Evolutionary conservation across 169 alveolate genomes (phyloP), one percentile per base, ranked within the genome.

Genomic region (Plasmodium ovale): DNA sequence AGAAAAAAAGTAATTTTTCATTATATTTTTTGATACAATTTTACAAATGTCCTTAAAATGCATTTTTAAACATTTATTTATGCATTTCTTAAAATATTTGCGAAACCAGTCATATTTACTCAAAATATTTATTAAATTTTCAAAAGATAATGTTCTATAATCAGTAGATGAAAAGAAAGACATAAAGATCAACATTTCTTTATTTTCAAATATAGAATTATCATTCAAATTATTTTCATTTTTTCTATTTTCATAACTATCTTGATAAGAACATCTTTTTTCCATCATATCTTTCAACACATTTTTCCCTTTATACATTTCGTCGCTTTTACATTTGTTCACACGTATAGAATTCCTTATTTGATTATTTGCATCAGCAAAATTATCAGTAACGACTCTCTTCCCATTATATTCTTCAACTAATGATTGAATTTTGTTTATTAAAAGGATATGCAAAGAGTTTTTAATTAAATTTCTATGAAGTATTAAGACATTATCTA

Each of bases 1-100:
- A 56, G 87, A 60, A 44, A 37, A 68, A 67, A 68, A 85, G 58
- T 85, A 85, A 54, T 56, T 59, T 71, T 54, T 85, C 79, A 85
- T 27, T 42, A 85, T 69, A 85, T 31, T 56, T 25, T 58, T 85
- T 21, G 91, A 69, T 33, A 85, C 87, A 23, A 85, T 47, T 69
- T 85, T 85, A 23, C 74, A 56, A n/a, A 85, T 85, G 39, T 68
- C 72, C 10, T 56, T 85, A 47, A 19, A 85, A 60, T 70, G 64
- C 58, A 14, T 53, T 69, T 56, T 85, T 29, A 85, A 58, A 25
- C 84, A 16, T 37, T 27, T 69, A 19, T 39, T 85, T 29, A 54
- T 87, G 16, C 73, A 39, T 27, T 85, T 19, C 42, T 56, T 85
- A 27, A 68, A 68, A 21, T 44, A 16, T 16, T 85, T 56, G 35